Evolutionary conservation across 805 yeast genomes (phyloP), one percentile per base, ranked within the genome.

Genomic region (Candida sithepensis): DNA sequence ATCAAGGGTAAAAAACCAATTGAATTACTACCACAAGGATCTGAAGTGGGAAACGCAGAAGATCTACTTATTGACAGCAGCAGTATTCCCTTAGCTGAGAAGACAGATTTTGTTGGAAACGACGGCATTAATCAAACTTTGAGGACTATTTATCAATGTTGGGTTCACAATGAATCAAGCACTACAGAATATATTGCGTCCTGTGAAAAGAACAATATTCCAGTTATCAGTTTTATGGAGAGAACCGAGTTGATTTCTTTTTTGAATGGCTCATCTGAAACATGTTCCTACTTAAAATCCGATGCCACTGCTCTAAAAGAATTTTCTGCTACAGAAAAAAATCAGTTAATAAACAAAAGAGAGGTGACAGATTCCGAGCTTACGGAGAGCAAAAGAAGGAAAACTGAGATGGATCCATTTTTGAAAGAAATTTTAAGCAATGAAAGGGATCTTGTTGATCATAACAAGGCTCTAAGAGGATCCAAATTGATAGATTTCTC

Each of bases 181-280:
- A 84, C 90, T 40, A 84, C 96, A 12, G 96, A 88, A 46, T 91
- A 92, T 63, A 77, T 89, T 50, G 76, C 82, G 10, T 82, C 79
- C 34, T 88, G 96, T 53, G 84, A 81, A 57, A 76, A 74, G 43
- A 69, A 76, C 36, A 75, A 78, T 2, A 74, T 92, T 30, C 73
- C 81, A 2, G 88, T 88, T 52, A 78, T 92, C 61, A 82, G 88
- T 48, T 91, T 92, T 61, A 67, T 88, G 62, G 96, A 89, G 58
- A 82, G 95, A 67, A 83, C 89, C 8, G 96, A 92, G 61, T 74
- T 92, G 51, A 74, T 85, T 46, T 78, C 88, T 26, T 91, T 94
- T 90, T 74, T 92, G 44, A 77, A 76, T 50, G 96, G 96, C 3
- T 73, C 79, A 19, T 71, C 82, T 3, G 80, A 75, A 34, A 72